A percentile compares a stretch with the other conserved stretches of the same genome.
These are phyloP conservation scores for Knufia fluminis DNA, from an alignment of 2,329 filamentous ascomycete species.

Conservation along the genomic window DNA sequence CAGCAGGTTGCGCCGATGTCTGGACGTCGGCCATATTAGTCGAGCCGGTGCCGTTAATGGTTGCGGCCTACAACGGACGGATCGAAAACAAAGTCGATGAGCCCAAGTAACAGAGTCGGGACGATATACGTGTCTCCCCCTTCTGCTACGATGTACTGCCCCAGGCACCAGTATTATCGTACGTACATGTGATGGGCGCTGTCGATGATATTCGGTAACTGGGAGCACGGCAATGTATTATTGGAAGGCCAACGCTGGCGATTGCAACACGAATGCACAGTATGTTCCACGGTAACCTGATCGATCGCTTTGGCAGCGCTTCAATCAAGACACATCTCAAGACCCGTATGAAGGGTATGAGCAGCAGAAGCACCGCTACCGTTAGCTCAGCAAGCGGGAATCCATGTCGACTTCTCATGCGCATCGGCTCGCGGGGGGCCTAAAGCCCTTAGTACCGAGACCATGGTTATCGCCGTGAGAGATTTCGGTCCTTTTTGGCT, in stretches of 20 bases:
- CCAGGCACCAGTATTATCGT: slow-evolving; percentile 7
- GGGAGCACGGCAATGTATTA: not conserved
- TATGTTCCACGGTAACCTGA: not conserved
- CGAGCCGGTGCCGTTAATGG: too few relatives aligned
- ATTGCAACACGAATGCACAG: not conserved
- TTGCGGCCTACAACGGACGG: not conserved
- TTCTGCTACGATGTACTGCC: not conserved
- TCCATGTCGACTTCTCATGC: not conserved
- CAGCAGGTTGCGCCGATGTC: not conserved
- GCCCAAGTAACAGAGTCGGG: not conserved
- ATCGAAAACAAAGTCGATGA: not conserved
- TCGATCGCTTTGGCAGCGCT: not conserved
- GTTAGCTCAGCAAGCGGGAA: slow-evolving; percentile 1
- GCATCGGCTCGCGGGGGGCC: slow-evolving; percentile 1
- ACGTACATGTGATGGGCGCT: not conserved
- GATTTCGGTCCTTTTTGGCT: not conserved
- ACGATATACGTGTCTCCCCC: not conserved
- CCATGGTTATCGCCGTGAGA: not conserved
- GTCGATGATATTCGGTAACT: not conserved
- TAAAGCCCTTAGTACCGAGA: not conserved
- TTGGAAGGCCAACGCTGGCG: not conserved
- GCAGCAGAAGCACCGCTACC: not conserved
- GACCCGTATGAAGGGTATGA: not conserved
- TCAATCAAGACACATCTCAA: not conserved
- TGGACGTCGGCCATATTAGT: not conserved